phyloP scores from a whole-genome alignment of 371 early-diverging fungal species.

The Syncephalis plumigaleata region DNA sequence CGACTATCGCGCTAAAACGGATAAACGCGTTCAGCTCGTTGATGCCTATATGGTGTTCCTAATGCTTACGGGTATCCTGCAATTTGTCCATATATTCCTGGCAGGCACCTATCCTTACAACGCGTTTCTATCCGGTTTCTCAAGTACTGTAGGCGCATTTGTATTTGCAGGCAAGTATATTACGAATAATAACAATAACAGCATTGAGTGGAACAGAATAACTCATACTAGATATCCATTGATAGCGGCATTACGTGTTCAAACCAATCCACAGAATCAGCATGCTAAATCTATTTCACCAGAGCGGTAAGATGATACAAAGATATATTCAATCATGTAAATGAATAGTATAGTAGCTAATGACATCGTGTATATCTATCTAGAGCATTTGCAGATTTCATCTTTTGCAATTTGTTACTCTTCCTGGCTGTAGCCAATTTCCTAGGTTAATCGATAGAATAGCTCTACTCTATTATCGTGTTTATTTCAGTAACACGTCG shows the following conservation, averaged over 20 bases:
- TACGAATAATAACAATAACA: neutral
- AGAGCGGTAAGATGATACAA: slow-evolving; percentile 22
- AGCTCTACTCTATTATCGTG: too few relatives aligned
- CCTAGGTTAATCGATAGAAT: slow-evolving; percentile 28
- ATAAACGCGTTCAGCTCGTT: slow-evolving; percentile 63
- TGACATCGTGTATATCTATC: neutral
- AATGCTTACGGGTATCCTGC: slow-evolving; percentile 67
- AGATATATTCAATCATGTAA: slow-evolving; percentile 2
- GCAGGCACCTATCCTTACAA: slow-evolving; percentile 93
- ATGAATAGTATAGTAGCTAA: too few relatives aligned
- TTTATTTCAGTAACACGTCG: too few relatives aligned
- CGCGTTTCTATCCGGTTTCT: slow-evolving; percentile 90
- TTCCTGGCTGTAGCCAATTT: slow-evolving; percentile 66
- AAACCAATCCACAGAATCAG: slow-evolving; percentile 47
- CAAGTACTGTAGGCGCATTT: slow-evolving; percentile 80
- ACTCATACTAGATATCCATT: neutral
- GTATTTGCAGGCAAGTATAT: slow-evolving; percentile 63
- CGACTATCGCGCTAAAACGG: slow-evolving; percentile 26
- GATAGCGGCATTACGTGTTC: slow-evolving; percentile 43
- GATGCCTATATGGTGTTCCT: slow-evolving; percentile 84
- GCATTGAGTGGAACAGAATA: neutral
- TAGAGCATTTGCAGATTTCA: slow-evolving; percentile 64
- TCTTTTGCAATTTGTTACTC: slow-evolving; percentile 40
- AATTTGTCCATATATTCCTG: slow-evolving; percentile 68
- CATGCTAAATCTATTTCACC: slow-evolving; percentile 26